These are phyloP conservation scores for Tricholoma bakamatsutake DNA, from an alignment of 768 basidiomycete species.

Conservation along the genomic window DNA sequence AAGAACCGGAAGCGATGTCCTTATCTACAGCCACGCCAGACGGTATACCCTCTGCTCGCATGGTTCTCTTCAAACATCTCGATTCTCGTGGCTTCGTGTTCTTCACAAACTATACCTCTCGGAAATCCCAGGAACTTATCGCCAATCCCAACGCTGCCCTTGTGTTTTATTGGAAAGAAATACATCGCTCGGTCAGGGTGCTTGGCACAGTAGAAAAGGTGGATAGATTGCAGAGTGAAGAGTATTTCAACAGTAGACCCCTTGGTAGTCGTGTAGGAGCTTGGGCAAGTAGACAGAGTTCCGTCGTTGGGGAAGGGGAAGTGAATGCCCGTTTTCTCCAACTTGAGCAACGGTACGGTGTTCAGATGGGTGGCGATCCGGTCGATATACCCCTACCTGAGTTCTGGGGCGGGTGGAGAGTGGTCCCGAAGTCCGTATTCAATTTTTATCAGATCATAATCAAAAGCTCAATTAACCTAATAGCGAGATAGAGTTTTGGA, in stretches of 20 bases:
- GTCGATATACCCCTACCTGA: slow-evolving; percentile 71
- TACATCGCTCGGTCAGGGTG: slow-evolving; percentile 75
- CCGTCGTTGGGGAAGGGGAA: slow-evolving; percentile 66
- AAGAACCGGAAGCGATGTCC: slow-evolving; percentile 89
- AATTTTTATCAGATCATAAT: not conserved
- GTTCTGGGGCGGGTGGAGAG: slow-evolving; percentile 96
- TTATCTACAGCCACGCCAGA: slow-evolving; percentile 64
- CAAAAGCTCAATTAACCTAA: slow-evolving; percentile 8
- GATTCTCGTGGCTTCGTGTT: slow-evolving; percentile 90
- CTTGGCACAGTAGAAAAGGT: slow-evolving; percentile 84
- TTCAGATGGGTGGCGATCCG: slow-evolving; percentile 27
- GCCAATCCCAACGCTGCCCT: slow-evolving; percentile 77
- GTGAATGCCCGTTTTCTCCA: slow-evolving; percentile 55
- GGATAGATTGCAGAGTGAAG: slow-evolving; percentile 61
- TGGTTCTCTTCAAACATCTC: slow-evolving; percentile 89
- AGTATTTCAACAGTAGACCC: slow-evolving; percentile 81
- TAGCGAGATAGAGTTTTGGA: slow-evolving; percentile 97
- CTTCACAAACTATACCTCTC: slow-evolving; percentile 94
- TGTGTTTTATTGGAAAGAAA: slow-evolving; percentile 89
- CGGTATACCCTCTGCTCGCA: slow-evolving; percentile 81
- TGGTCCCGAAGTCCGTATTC: slow-evolving; percentile 74
- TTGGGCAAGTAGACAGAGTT: slow-evolving; percentile 90
- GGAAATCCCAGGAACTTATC: slow-evolving; percentile 80
- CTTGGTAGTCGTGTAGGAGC: slow-evolving; percentile 84
- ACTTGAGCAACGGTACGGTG: slow-evolving; percentile 52